Conservation (phyloP, 2,329 filamentous ascomycete species). For the Furcasterigmium furcatum region DNA sequence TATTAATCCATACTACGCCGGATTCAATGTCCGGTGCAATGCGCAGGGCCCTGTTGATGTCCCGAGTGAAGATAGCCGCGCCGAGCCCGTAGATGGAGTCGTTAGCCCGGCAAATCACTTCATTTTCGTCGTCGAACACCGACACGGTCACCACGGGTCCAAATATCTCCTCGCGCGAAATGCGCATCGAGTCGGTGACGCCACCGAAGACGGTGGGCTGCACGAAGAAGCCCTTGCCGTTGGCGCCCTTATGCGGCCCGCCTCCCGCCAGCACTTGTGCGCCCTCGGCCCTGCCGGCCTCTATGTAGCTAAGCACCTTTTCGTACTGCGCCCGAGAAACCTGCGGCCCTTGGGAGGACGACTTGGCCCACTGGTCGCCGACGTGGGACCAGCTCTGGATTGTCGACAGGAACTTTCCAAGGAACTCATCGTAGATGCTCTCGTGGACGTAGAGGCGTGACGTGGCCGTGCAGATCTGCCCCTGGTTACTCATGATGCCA, state of each 20-base stretch:
- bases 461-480: slow-evolving; percentile 64
- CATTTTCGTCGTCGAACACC: slow-evolving; percentile 36
- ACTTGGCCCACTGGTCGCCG: slow-evolving; percentile 67
- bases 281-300: slow-evolving; percentile 67
- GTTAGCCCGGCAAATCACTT: slow-evolving; percentile 40
- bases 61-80: slow-evolving; percentile 58
- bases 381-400: slow-evolving; percentile 59
- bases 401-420: slow-evolving; percentile 57
- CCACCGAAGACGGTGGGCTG: slow-evolving; percentile 41
- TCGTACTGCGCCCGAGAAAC: slow-evolving; percentile 70
- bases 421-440: slow-evolving; percentile 58
- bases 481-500: slow-evolving; percentile 57
- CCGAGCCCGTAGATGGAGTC: slow-evolving; percentile 60
- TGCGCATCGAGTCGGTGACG: slow-evolving; percentile 36
- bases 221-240: slow-evolving; percentile 42
- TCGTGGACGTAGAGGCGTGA: slow-evolving; percentile 64
- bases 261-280: slow-evolving; percentile 64
- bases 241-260: slow-evolving; percentile 25
- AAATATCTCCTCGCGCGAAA: slow-evolving; percentile 44
- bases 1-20: slow-evolving; percentile 54
- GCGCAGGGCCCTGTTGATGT: slow-evolving; percentile 46
- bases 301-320: slow-evolving; percentile 65
- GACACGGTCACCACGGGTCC: slow-evolving; percentile 39
- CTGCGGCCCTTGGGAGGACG: slow-evolving; percentile 73
- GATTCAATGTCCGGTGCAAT: slow-evolving; percentile 56